A percentile compares a stretch with the other conserved stretches of the same genome.
Evolutionary conservation across 371 early-diverging fungal genomes (phyloP).

Genomic region (Syncephalastrum racemosum): DNA sequence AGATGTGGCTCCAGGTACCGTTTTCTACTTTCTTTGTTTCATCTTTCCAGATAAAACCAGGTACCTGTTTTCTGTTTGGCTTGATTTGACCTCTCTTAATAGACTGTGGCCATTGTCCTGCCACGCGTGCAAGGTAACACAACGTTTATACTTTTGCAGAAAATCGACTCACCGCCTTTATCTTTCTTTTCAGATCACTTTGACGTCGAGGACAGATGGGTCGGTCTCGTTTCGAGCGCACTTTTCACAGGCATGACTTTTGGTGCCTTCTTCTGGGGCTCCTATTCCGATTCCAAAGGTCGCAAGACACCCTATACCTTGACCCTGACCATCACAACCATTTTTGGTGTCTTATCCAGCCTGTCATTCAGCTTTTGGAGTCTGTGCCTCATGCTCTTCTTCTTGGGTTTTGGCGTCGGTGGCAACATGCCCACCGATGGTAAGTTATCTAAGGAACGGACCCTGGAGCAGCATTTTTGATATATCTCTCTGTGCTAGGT

Average conservation of each 20-base stretch:
- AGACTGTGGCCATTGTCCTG: conserved; percentile 66
- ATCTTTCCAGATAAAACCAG: conserved; percentile 8
- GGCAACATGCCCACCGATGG: conserved; percentile 91
- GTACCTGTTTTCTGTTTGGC: too few species aligned
- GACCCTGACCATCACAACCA: conserved; percentile 73
- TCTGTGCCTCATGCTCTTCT: conserved; percentile 65
- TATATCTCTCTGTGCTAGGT: conserved; percentile 44
- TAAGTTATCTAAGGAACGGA: conserved; percentile 14
- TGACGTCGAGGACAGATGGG: conserved; percentile 54
- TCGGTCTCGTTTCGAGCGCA: conserved; percentile 66
- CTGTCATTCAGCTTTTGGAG: conserved; percentile 63
- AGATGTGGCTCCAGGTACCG: conserved; percentile 73
- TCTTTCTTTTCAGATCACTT: conserved; percentile 48
- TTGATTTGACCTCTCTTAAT: conserved; percentile 3
- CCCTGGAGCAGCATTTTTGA: background rate
- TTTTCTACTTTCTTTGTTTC: background rate
- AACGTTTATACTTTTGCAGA: background rate
- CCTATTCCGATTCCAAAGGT: conserved; percentile 74
- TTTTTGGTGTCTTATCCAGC: conserved; percentile 73
- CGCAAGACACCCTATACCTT: conserved; percentile 76
- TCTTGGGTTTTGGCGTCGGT: conserved; percentile 83
- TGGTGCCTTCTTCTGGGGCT: conserved; percentile 84
- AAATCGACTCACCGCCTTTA: background rate
- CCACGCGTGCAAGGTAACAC: conserved; percentile 52
- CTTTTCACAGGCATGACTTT: conserved; percentile 81